A percentile compares a stretch with the other conserved stretches of the same genome.
These are phyloP conservation scores for Larix sibirica DNA, from an alignment of 83 land plant genomes.

Conservation along the genomic window DNA sequence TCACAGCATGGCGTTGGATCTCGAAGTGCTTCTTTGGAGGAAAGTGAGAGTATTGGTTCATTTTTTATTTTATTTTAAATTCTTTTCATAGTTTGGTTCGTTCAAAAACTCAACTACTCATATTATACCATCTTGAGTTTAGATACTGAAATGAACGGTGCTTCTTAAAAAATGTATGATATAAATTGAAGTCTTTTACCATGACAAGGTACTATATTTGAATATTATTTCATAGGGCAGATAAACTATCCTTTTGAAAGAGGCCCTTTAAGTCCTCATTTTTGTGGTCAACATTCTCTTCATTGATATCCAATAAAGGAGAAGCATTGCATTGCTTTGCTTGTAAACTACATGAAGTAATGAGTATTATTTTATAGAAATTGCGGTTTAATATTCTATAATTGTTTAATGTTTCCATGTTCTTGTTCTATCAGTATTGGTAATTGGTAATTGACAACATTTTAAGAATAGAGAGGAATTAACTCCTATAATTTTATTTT, in stretches of 20 bases:
- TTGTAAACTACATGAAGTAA: conserved; percentile 95
- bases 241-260: conserved; percentile 99
- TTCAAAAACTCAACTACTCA: neutral
- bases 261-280: conserved; percentile 96
- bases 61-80: neutral
- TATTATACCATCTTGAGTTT: neutral
- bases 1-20: conserved; percentile 81
- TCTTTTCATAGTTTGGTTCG: neutral
- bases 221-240: conserved; percentile 32
- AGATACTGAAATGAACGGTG: neutral
- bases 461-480: too few species aligned
- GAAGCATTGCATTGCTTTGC: conserved; percentile 98
- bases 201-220: neutral
- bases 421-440: too few species aligned
- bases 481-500: too few species aligned
- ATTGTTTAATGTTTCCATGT: neutral
- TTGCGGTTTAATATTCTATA: neutral
- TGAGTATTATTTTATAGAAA: conserved; percentile 30
- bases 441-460: too few species aligned
- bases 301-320: conserved; percentile 99
- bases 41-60: conserved; percentile 74
- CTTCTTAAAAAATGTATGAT: neutral
- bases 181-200: neutral
- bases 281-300: conserved; percentile 99
- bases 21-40: conserved; percentile 86